Evolutionary conservation across 2,329 filamentous ascomycete species (phyloP), one percentile per base, ranked within the genome.

Genomic region (Aspergillus arachidicola): DNA sequence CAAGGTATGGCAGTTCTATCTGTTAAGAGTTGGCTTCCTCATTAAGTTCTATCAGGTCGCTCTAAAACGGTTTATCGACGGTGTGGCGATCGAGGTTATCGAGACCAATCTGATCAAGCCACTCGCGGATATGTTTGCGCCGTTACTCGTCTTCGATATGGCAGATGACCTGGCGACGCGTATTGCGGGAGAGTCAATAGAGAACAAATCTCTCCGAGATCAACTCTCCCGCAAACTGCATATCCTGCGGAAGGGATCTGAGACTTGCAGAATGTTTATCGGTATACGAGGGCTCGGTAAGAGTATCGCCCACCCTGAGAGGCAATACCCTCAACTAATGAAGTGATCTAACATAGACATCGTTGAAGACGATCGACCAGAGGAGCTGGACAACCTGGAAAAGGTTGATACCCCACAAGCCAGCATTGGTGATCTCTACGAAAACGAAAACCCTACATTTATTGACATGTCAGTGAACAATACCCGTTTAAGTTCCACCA

Each of bases 201-300:
- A 68, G 28, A 66, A 53, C 28, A 51, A 57, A 46, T 54, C 30
- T 46, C 30, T 56, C 21, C 62, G 65, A n/a, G 50, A 64, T 19
- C 57, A 77, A 69, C 64, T 74, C 4, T 60, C 50, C 6, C 69
- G 72, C 38, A 75, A 78, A 45, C 63, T 73, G 21, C 53, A 61
- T 9, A 69, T 70, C 6, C 69, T 78, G 75, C 26, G 82, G 69
- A 34, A 81, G 75, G 73, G 84, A 81, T 59, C 76, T 63, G 70
- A 77, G 72, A 61, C 82, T 79, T 65, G 85, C 80, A 62, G 84
- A 75, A 69, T 78, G 75, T 34, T 71, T 54, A 61, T 66, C 43
- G 43, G 54, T 38, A 41, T 57, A 23, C 12, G 32, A 38, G 43
- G 0, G 21, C 32, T 34, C 32, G 32, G 32, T 34, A 12, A 34